Evolutionary conservation across 441 rosid species (phyloP).

Genomic region (Flueggea neowawraea): DNA sequence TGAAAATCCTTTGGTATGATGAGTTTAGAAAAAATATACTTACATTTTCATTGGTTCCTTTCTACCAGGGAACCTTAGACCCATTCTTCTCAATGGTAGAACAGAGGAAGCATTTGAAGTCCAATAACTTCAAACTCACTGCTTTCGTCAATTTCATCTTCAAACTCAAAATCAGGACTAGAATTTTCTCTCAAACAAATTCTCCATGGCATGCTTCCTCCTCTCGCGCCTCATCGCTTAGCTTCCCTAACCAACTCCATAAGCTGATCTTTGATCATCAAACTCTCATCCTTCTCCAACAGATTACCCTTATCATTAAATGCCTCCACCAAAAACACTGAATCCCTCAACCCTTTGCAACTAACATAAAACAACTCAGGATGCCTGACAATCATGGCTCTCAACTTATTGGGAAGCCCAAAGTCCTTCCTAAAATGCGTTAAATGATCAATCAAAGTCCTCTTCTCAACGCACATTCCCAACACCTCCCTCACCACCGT

Average conservation of each 20-base stretch:
- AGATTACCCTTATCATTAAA: slow-evolving; percentile 66
- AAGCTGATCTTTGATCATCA: slow-evolving; percentile 44
- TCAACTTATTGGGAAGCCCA: slow-evolving; percentile 63
- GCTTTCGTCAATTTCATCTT: slow-evolving; percentile 21
- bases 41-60: neutral
- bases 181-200: slow-evolving; percentile 4
- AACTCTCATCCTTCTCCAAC: slow-evolving; percentile 51
- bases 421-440: slow-evolving; percentile 88
- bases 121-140: slow-evolving; percentile 33
- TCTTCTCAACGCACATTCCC: slow-evolving; percentile 68
- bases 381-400: slow-evolving; percentile 74
- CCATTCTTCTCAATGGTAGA: slow-evolving; percentile 10
- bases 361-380: slow-evolving; percentile 86
- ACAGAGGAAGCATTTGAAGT: slow-evolving; percentile 29
- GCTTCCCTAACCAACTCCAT: slow-evolving; percentile 62
- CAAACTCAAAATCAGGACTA: slow-evolving; percentile 4
- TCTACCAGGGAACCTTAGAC: slow-evolving; percentile 53
- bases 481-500: slow-evolving; percentile 65
- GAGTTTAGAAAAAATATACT: neutral
- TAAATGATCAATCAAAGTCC: slow-evolving; percentile 82
- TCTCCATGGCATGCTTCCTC: slow-evolving; percentile 27
- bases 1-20: neutral
- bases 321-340: slow-evolving; percentile 71
- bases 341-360: slow-evolving; percentile 75
- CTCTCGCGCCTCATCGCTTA: slow-evolving; percentile 61